A percentile compares a stretch with the other conserved stretches of the same genome.
Evolutionary conservation across 1,284 basidiomycete species (phyloP).

Genomic region (Ceratobasidium sp.): DNA sequence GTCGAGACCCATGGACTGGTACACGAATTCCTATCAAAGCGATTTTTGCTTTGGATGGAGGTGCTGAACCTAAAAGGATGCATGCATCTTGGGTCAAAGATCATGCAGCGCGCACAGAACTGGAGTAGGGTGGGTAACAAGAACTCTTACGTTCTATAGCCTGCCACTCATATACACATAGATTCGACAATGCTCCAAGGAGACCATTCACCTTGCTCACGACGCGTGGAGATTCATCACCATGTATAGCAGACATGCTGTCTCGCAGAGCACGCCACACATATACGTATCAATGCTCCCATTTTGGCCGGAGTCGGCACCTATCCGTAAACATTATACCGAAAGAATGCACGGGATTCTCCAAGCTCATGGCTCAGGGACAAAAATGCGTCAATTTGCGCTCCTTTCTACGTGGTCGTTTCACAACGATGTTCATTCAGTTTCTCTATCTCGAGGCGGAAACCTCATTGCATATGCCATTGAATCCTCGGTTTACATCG

Average conservation of each 20-base stretch:
- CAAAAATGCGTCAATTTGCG: background rate
- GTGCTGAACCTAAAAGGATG: too few relatives aligned
- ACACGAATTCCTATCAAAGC: too few relatives aligned
- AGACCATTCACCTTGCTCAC: background rate
- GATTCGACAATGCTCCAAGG: background rate
- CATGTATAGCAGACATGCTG: background rate
- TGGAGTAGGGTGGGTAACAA: background rate
- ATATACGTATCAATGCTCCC: background rate
- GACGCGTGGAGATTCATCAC: background rate
- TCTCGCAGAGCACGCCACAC: constrained; percentile 4
- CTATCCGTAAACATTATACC: background rate
- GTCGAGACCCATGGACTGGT: too few relatives aligned
- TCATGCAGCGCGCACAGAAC: background rate
- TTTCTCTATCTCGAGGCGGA: background rate
- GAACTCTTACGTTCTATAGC: background rate
- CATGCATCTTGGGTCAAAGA: background rate
- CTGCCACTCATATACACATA: background rate
- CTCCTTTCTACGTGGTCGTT: background rate
- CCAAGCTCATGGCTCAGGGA: background rate
- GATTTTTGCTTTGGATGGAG: too few relatives aligned
- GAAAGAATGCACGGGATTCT: background rate
- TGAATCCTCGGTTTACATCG: too few relatives aligned
- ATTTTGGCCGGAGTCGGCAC: too few relatives aligned
- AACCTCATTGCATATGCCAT: background rate
- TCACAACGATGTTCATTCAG: background rate